Base-by-base conservation (phyloP, 2,329 filamentous ascomycete genomes). In the Diaporthe vexans region DNA sequence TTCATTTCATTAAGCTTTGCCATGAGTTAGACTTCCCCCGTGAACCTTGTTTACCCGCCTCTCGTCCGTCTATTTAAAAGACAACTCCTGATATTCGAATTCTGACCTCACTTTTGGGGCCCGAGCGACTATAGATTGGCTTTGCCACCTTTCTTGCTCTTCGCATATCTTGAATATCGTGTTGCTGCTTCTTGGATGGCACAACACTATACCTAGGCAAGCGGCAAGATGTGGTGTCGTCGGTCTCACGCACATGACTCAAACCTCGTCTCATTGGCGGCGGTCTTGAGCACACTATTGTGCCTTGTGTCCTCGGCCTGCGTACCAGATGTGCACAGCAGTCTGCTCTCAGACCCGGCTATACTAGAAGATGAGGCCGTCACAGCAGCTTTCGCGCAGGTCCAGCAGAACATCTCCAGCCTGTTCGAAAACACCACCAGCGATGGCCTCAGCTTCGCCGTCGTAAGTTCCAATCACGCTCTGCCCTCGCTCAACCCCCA, bases 371-470 rank as follows among this genome's bases (percentile, higher is more conserved):
- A 67, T 13, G 46, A 40, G 43, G 63, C 46, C 13, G 3, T 67
- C 29, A 52, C n/a, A 24, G 46, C 63, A 26, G 63, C 63, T 1
- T 26, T 67, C 24, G 63, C 63, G 13, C 13, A 67, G 63, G 63
- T 67, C 21, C 63, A 54, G 46, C 63, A 37, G 33, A 52, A 52
- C 15, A n/a, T 67, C 29, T 37, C 29, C 26, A 52, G 63, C 24
- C 33, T 67, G 29, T 67, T 67, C 33, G 24, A 4, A 9, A 67
- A 67, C n/a, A 37, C 61, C 17, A 46, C n/a, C 29, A 51, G 21
- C 43, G 63, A 67, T 37, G 63, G 63, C n/a, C 63, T 67, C 29
- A 67, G 63, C 8, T 67, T 67, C 19, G 46, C 46, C n/a, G 63
- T 67, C 21, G 63, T 52, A 52, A 24, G 63, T 15, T 10, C 9